Evolutionary conservation across 2,329 filamentous ascomycete species (phyloP), one percentile per base, ranked within the genome.

Genomic region (Chlorencoelia australis): DNA sequence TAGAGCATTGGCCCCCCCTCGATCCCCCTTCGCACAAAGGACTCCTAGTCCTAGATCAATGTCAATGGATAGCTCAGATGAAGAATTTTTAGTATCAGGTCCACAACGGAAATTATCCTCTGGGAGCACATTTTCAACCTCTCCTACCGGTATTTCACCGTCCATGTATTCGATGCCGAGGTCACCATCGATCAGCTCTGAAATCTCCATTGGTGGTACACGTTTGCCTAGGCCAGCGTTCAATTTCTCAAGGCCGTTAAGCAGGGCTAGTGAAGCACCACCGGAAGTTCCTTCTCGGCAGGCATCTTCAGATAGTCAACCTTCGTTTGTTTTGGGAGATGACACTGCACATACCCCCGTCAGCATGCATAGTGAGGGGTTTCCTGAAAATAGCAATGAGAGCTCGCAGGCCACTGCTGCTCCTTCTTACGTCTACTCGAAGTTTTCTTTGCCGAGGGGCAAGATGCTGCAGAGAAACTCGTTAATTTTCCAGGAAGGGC

Each of bases 161-260:
- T 70, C 67, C 34, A 60, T 71, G 40, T 68, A 72, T 11, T 67
- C 75, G 18, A 79, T 50, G 73, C 77, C 26, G 40, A 73, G 87
- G 51, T 94, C 88, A 1, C 86, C 87, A 2, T 96, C 91, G 0
- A 71, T 85, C 24, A 79, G 78, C 43, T 96, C 89, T 1, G 85
- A 94, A 43, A 73, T 75, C 33, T 94, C 87, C 2, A 69, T 71
- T 29, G 70, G 63, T 31, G 68, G 72, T 9, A 62, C 59, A 21
- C 61, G 66, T 19, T 60, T 87, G 22, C 75, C 79, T 9, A 73
- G 80, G 11, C 82, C 86, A 1, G 76, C 82, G 0, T 89, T 93
- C 62, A 96, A 98, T 60, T 96, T 96, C 58, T 96, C 91, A 1
- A 74, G 91, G 28, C 91, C 91, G 0, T 63, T 94, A 42, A 95